These are phyloP conservation scores for Peniophora sp. DNA, from an alignment of 1,284 basidiomycete species.

Conservation along the genomic window DNA sequence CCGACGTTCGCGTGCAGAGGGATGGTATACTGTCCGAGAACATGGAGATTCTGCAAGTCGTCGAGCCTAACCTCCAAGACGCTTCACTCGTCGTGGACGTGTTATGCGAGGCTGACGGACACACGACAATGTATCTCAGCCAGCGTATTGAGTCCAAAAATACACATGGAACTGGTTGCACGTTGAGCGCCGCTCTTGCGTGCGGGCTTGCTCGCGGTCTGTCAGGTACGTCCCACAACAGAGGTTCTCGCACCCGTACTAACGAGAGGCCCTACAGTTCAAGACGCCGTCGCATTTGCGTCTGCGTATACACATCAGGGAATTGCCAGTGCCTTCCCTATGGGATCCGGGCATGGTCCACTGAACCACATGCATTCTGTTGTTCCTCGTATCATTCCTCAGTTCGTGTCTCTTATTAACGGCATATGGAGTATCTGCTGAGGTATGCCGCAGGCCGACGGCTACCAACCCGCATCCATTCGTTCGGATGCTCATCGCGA, in stretches of 20 bases:
- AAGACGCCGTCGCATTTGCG: constrained; percentile 71
- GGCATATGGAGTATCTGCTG: neutral
- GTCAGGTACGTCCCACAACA: constrained; percentile 25
- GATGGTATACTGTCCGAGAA: constrained; percentile 43
- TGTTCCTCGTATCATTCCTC: constrained; percentile 41
- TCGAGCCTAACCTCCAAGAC: constrained; percentile 16
- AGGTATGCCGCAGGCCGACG: constrained; percentile 40
- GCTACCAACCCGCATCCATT: constrained; percentile 60
- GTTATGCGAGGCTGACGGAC: constrained; percentile 37
- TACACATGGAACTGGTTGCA: constrained; percentile 95
- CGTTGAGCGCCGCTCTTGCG: constrained; percentile 78
- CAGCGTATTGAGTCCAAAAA: constrained; percentile 61
- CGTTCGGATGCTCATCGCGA: constrained; percentile 58
- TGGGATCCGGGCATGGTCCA: constrained; percentile 81
- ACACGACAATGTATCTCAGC: constrained; percentile 52
- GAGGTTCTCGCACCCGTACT: neutral
- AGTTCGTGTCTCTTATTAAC: constrained; percentile 33
- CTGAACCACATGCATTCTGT: constrained; percentile 80
- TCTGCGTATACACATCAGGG: constrained; percentile 56
- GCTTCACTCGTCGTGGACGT: constrained; percentile 68
- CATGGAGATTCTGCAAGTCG: constrained; percentile 47
- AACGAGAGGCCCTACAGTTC: constrained; percentile 31
- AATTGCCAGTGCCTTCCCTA: constrained; percentile 62
- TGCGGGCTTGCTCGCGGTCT: constrained; percentile 54
- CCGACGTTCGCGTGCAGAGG: constrained; percentile 28